phyloP scores from a whole-genome alignment of 345 rosid genomes.

The Bruguiera sexangula region DNA sequence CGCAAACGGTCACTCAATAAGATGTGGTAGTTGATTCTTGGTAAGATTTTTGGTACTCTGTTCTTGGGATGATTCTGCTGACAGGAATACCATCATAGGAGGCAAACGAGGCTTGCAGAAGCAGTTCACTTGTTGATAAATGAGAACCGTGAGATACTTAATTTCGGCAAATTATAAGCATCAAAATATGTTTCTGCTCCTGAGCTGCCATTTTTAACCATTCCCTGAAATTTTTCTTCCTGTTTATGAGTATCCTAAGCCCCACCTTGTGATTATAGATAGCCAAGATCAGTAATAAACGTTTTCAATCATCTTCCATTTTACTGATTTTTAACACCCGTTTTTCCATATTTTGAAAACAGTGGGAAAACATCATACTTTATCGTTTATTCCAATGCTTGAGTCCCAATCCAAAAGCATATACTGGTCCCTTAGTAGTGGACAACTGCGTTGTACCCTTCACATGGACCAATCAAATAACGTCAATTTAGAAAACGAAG shows the following conservation, averaged over 20 bases:
- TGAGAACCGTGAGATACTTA: too few relatives aligned
- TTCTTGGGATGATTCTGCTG: too few relatives aligned
- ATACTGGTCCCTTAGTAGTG: neutral
- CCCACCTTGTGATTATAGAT: neutral
- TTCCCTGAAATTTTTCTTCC: neutral
- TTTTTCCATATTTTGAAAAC: too few relatives aligned
- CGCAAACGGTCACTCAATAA: too few relatives aligned
- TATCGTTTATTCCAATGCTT: neutral
- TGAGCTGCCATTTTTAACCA: neutral
- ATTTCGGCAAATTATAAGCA: too few relatives aligned
- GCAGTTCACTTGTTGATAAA: too few relatives aligned
- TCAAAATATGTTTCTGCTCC: neutral
- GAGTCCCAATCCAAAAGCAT: neutral
- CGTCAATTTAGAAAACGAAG: constrained; percentile 28
- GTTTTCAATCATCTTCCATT: neutral
- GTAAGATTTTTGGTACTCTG: too few relatives aligned
- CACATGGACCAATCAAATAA: constrained; percentile 24
- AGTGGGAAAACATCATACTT: neutral
- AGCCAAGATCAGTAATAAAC: too few relatives aligned
- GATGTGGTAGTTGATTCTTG: too few relatives aligned
- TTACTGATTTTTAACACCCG: neutral
- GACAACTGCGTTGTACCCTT: constrained; percentile 7
- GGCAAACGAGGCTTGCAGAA: too few relatives aligned
- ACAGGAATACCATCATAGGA: too few relatives aligned
- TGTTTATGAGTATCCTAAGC: neutral